A percentile compares a stretch with the other conserved stretches of the same genome.
Conservation (phyloP, 2,329 filamentous ascomycete genomes). For the Monilinia polystroma region DNA sequence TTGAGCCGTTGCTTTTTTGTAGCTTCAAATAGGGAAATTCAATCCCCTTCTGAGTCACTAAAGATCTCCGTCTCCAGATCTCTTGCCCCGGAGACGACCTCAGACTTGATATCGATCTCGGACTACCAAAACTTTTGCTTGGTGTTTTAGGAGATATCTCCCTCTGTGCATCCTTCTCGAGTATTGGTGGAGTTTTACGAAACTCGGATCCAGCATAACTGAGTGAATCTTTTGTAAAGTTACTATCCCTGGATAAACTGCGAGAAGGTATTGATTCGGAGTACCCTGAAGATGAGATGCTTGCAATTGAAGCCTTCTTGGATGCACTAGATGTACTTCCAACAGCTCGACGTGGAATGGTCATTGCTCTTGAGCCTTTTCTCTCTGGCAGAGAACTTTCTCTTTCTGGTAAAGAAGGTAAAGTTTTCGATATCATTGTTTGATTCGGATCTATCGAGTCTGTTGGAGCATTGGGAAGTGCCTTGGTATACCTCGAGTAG, state of each 20-base stretch:
- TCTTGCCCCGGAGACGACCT: constrained; percentile 32
- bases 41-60: constrained; percentile 34
- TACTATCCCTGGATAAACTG: constrained; percentile 32
- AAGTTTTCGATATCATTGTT: constrained; percentile 24
- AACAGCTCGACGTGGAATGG: constrained; percentile 36
- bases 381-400: constrained; percentile 25
- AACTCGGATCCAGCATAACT: constrained; percentile 33
- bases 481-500: constrained; percentile 35
- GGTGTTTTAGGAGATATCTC: constrained; percentile 21
- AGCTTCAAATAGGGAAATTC: constrained; percentile 37
- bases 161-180: constrained; percentile 32
- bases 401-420: constrained; percentile 26
- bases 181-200: constrained; percentile 31
- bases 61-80: constrained; percentile 38
- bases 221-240: constrained; percentile 32
- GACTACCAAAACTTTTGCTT: constrained; percentile 22
- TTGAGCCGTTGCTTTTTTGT: constrained; percentile 39
- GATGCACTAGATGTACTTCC: constrained; percentile 26
- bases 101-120: constrained; percentile 26
- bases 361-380: constrained; percentile 24
- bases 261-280: constrained; percentile 30
- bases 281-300: constrained; percentile 34
- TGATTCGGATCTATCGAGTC: constrained; percentile 14
- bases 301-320: constrained; percentile 29
- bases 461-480: constrained; percentile 30